Percentiles rank a stretch among this genome's conserved stretches.
Conservation (phyloP, 768 basidiomycete genomes). For the Lactarius pseudohatsudake region DNA sequence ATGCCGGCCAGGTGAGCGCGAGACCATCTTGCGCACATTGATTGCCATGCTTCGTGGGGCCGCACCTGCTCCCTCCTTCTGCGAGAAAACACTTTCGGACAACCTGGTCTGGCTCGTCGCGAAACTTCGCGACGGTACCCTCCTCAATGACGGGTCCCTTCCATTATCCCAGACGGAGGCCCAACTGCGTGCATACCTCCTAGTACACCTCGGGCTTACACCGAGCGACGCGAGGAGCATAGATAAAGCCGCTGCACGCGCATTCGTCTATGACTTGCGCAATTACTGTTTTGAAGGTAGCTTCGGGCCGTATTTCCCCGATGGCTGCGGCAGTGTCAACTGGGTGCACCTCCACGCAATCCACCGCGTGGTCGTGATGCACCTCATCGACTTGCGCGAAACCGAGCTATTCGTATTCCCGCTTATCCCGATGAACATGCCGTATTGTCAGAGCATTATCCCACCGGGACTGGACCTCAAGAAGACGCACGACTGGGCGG, state of each 20-base stretch:
- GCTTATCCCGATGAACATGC: conserved; percentile 51
- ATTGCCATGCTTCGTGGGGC: conserved; percentile 48
- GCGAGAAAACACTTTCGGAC: conserved; percentile 40
- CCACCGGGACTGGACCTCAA: conserved; percentile 41
- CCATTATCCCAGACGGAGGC: conserved; percentile 38
- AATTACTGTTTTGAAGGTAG: conserved; percentile 50
- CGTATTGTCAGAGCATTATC: conserved; percentile 53
- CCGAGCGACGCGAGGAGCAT: conserved; percentile 39
- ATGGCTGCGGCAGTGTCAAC: conserved; percentile 48
- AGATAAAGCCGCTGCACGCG: conserved; percentile 45
- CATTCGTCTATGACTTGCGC: conserved; percentile 61
- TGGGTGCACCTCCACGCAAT: conserved; percentile 60
- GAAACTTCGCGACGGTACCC: conserved; percentile 43
- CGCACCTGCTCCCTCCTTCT: conserved; percentile 38
- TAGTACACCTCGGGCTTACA: conserved; percentile 58
- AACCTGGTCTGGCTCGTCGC: conserved; percentile 55
- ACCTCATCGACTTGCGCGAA: conserved; percentile 44
- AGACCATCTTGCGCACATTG: conserved; percentile 47
- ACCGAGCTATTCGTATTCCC: conserved; percentile 33
- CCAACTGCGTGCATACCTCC: conserved; percentile 52
- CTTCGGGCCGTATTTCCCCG: conserved; percentile 57
- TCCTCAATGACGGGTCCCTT: conserved; percentile 40
- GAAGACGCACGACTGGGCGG: conserved; percentile 53
- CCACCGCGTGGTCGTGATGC: conserved; percentile 56
- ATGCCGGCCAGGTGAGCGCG: conserved; percentile 46